Evolutionary conservation across 1,284 basidiomycete genomes (phyloP), one percentile per base, ranked within the genome.

Genomic region (Trichosporon sp.): DNA sequence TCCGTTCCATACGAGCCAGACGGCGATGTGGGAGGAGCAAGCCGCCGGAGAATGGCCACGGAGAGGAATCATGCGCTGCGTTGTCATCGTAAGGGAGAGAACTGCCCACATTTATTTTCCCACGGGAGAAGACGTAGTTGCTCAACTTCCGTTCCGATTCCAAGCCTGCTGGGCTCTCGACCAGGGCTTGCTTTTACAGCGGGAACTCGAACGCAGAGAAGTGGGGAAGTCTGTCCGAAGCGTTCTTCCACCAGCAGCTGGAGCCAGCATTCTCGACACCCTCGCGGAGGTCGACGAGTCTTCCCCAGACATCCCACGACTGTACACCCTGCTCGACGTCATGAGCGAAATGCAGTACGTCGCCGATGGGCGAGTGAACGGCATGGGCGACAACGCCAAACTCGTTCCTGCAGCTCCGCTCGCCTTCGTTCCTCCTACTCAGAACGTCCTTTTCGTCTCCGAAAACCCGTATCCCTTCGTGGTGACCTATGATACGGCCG

Each of bases 81-180:
- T 93, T 1, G 93, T 92, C 78, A 86, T 96, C 54, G 92, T 96
- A 78, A 85, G 95, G 21, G 87, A 91, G 51, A 90, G 88, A 76
- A 87, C 90, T 37, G 91, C 90, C 56, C 90, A 89, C 77, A 88
- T 95, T 61, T 92, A 90, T 78, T 86, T 91, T 68, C 85, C 88
- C 68, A 90, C 91, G 68, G 94, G 94, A 1, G 83, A 89, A 46
- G 90, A 92, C 76, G 90, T 91, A 77, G 90, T 90, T 0, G 90
- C 94, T 75, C 88, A 91, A n/a, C 83, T 96, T 0, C 94, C 94
- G 0, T 95, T 94, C 80, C 86, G 90, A 66, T 90, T 94, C 4
- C 87, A 90, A 21, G 87, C 85, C 69, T 92, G 91, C 1, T 95
- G 92, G 92, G 88, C 93, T 0, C 84, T 93, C 73, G 31, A 71